These are phyloP conservation scores for Anisodus tanguticus DNA, from an alignment of 257 asterid genomes.

Conservation along the genomic window DNA sequence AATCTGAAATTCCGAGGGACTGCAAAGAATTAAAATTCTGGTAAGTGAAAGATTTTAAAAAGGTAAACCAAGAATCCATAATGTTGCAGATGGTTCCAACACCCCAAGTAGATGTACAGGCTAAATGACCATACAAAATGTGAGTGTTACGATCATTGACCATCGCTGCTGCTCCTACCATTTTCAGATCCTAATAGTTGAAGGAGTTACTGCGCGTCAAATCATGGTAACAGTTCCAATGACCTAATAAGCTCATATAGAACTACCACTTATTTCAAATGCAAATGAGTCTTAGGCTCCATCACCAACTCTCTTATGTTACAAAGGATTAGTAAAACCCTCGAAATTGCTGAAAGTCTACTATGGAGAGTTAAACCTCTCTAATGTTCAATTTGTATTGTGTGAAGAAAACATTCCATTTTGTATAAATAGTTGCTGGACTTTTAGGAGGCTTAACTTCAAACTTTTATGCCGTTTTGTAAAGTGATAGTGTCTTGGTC, in stretches of 20 bases:
- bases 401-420: conserved; percentile 19
- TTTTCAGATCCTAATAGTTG: background rate
- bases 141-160: background rate
- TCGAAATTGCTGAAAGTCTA: background rate
- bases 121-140: background rate
- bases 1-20: conserved; percentile 67
- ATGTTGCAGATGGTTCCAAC: conserved; percentile 5
- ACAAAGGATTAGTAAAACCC: background rate
- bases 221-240: background rate
- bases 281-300: background rate
- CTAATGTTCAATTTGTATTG: background rate
- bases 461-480: background rate
- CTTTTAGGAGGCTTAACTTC: background rate
- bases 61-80: background rate
- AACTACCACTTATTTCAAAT: background rate
- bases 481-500: background rate
- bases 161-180: background rate
- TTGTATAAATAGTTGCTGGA: background rate
- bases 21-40: conserved; percentile 35
- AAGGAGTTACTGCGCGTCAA: background rate
- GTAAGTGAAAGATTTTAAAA: conserved; percentile 35
- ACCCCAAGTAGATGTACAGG: background rate
- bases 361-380: background rate
- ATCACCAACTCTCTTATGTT: background rate
- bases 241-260: background rate